Evolutionary conservation across 2,329 filamentous ascomycete species (phyloP).

Genomic region (Verticillium klebahnii): DNA sequence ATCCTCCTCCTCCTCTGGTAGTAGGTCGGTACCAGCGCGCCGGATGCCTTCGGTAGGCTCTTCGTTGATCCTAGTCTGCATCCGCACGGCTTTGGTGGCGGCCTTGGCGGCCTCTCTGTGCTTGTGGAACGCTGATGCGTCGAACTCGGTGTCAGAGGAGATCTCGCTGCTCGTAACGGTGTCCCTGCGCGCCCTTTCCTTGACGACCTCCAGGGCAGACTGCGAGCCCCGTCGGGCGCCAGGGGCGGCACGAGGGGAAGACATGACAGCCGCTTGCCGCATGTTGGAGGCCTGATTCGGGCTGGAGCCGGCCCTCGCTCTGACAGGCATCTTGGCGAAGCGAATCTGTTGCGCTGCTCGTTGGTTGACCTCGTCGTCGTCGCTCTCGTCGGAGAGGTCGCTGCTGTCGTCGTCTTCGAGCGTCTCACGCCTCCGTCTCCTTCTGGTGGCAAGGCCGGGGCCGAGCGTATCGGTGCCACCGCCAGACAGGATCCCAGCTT

Average conservation of each 20-base stretch:
- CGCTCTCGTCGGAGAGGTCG: slow-evolving; percentile 78
- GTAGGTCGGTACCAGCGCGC: slow-evolving; percentile 42
- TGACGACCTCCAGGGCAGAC: slow-evolving; percentile 64
- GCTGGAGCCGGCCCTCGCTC: slow-evolving; percentile 81
- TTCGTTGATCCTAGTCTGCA: slow-evolving; percentile 48
- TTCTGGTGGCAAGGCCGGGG: slow-evolving; percentile 61
- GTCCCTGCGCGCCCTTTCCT: slow-evolving; percentile 65
- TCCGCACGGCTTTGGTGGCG: slow-evolving; percentile 47
- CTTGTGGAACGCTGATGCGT: slow-evolving; percentile 60
- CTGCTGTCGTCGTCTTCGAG: slow-evolving; percentile 84
- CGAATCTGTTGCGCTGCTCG: slow-evolving; percentile 84
- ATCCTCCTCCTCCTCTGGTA: slow-evolving; percentile 55
- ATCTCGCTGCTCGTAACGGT: slow-evolving; percentile 80
- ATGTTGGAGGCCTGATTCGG: slow-evolving; percentile 67
- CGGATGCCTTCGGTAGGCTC: slow-evolving; percentile 39
- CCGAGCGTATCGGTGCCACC: slow-evolving; percentile 65
- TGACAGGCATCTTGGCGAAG: slow-evolving; percentile 92
- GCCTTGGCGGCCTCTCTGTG: slow-evolving; percentile 58
- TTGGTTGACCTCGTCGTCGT: slow-evolving; percentile 63
- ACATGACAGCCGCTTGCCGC: slow-evolving; percentile 44
- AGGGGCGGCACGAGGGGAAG: slow-evolving; percentile 42
- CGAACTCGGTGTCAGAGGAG: slow-evolving; percentile 77
- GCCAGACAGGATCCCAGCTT: slow-evolving; percentile 67
- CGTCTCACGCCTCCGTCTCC: slow-evolving; percentile 64
- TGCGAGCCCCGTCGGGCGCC: slow-evolving; percentile 62